These are phyloP conservation scores for Saccharomycopsis oosterbeekiorum DNA, from an alignment of 805 yeast genomes.

Conservation along the genomic window DNA sequence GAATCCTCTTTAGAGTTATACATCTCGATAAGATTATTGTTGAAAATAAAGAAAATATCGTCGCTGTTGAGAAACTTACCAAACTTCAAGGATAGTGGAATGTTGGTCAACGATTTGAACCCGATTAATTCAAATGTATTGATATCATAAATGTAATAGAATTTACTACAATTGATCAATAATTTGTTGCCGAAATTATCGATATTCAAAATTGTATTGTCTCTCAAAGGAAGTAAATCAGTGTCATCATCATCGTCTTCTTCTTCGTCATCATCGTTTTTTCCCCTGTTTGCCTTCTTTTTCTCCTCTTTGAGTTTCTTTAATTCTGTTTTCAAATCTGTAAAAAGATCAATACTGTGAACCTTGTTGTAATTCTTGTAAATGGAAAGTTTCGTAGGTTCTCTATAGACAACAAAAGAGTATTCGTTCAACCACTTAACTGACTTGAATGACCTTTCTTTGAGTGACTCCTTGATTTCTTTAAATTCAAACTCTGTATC, in stretches of 20 bases:
- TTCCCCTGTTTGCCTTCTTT: not conserved
- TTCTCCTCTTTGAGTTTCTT: not conserved
- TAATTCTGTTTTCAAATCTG: conserved; percentile 9
- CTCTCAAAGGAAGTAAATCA: conserved; percentile 17
- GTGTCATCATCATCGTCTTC: conserved; percentile 16
- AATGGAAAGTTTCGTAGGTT: conserved; percentile 8
- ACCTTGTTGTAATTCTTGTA: conserved; percentile 8
- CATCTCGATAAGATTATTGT: not conserved
- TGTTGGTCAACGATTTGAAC: not conserved
- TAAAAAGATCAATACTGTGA: conserved; percentile 10
- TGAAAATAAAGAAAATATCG: conserved; percentile 5
- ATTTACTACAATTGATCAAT: conserved; percentile 12
- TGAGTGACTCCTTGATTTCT: not conserved
- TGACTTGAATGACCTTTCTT: not conserved
- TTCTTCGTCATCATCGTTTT: conserved; percentile 1
- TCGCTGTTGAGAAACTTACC: conserved; percentile 4
- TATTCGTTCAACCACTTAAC: conserved; percentile 8
- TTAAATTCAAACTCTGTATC: not conserved
- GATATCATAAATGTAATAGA: conserved; percentile 13
- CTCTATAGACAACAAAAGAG: conserved; percentile 8
- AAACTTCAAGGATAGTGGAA: conserved; percentile 4
- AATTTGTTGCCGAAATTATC: conserved; percentile 2
- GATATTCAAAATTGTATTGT: conserved; percentile 11
- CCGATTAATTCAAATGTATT: not conserved
- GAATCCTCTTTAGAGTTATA: not conserved